Base-by-base conservation (phyloP, 441 rosid genomes). In the Aquilaria agallochum region DNA sequence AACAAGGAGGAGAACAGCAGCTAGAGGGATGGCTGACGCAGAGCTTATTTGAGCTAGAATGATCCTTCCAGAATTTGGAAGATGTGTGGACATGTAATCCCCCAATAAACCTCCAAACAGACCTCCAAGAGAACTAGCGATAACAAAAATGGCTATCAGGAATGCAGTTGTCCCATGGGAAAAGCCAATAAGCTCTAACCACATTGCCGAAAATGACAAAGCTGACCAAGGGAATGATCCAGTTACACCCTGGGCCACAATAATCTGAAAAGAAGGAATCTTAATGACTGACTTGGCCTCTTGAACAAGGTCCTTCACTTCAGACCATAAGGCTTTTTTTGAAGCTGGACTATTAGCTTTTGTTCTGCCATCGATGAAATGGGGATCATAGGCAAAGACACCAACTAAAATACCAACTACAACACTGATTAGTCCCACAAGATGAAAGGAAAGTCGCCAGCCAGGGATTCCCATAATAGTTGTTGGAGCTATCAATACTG, bases 171-270 rank as follows among this genome's bases (percentile, higher is more conserved):
- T 63, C 50, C 76, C 63, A 27, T 87, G 98, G 50, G 96, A 89
- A 75, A 89, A 83, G 30, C 95, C 96, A 9, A 78, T 71, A 12
- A 89, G 92, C 72, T 92, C 98, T 65, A 89, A 73, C 95, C 96
- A 89, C 96, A 92, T 85, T 0, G 95, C 78, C 13, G 93, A 83
- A 72, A 87, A 89, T 56, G 95, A 80, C 70, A 92, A 31, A 62
- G 98, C 95, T 56, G 92, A 92, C 90, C 95, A 87, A 34, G 96
- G 96, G 71, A 89, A 84, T 36, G 89, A 81, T 15, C 93, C 95
- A 0, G 91, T 78, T 27, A 89, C 78, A 40, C 96, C 90, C 72
- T 86, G 96, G 62, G 98, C 92, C 62, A 86, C 98, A 57, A 89
- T 81, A 55, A 92, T 87, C 74, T 81, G 98, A 73, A 92, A 92